Evolutionary conservation across 1,284 basidiomycete genomes (phyloP).

Genomic region (Pseudozyma hubeiensis): DNA sequence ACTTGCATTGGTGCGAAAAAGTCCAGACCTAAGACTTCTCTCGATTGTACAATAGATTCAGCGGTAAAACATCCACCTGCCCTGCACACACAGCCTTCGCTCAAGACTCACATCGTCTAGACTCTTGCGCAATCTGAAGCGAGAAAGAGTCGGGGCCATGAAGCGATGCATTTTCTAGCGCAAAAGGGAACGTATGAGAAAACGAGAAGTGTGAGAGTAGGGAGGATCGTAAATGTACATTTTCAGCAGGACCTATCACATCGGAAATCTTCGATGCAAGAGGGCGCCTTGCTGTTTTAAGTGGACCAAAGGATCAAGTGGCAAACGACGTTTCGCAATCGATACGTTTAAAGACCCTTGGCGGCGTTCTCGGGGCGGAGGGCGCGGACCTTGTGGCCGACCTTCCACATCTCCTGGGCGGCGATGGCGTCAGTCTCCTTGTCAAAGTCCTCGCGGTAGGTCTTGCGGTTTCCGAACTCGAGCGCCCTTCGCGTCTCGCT

Average conservation of each 20-base stretch:
- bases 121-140: too few species aligned
- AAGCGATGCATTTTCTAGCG: conserved; percentile 4
- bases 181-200: conserved; percentile 1
- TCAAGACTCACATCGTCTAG: not conserved
- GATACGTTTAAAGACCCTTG: conserved; percentile 51
- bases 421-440: conserved; percentile 95
- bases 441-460: conserved; percentile 93
- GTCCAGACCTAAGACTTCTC: not conserved
- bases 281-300: not conserved
- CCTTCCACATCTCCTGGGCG: conserved; percentile 90
- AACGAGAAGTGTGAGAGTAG: conserved; percentile 7
- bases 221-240: conserved; percentile 17
- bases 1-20: conserved; percentile 36
- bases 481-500: conserved; percentile 96
- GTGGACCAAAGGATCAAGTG: not conserved
- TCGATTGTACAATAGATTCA: not conserved
- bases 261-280: not conserved
- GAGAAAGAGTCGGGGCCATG: not conserved
- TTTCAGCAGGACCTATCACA: not conserved
- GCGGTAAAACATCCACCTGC: too few species aligned
- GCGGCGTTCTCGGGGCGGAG: conserved; percentile 63
- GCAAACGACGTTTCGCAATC: not conserved
- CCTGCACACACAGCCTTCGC: not conserved
- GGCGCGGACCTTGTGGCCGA: conserved; percentile 64
- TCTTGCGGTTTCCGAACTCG: conserved; percentile 91